Percentiles rank a stretch among this genome's conserved stretches.
These are phyloP conservation scores for Ceratocystis diversiconidia DNA, from an alignment of 2,329 filamentous ascomycete species.

Conservation along the genomic window DNA sequence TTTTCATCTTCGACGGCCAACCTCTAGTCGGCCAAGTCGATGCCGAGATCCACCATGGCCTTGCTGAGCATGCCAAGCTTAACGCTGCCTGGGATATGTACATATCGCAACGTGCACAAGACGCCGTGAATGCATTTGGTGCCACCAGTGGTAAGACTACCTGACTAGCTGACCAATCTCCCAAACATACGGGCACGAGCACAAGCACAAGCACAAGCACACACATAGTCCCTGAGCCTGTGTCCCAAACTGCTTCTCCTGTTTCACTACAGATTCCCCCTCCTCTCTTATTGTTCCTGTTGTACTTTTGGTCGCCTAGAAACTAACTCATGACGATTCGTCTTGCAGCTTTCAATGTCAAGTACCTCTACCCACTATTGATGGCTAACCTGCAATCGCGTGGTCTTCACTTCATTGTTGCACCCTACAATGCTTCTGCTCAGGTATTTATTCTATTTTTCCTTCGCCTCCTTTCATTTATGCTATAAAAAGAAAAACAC, in stretches of 20 bases:
- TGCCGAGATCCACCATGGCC: constrained; percentile 47
- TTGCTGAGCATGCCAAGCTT: constrained; percentile 54
- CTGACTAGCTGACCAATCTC: not conserved
- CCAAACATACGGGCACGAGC: too few relatives aligned
- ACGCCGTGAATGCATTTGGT: constrained; percentile 77
- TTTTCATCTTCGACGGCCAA: constrained; percentile 88
- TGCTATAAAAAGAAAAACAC: not conserved
- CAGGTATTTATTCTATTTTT: constrained; percentile 43
- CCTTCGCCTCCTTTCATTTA: constrained; percentile 21
- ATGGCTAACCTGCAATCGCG: constrained; percentile 58
- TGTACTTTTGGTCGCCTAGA: not conserved
- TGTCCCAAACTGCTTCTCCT: not conserved
- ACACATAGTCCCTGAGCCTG: too few relatives aligned
- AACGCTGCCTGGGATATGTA: constrained; percentile 79
- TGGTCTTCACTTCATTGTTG: constrained; percentile 61
- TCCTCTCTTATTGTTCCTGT: not conserved
- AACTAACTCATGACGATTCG: not conserved
- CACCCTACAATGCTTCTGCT: constrained; percentile 75
- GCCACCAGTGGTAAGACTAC: constrained; percentile 48
- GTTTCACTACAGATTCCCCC: not conserved
- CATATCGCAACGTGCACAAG: constrained; percentile 60
- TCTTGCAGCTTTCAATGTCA: constrained; percentile 51
- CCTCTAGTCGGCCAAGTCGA: constrained; percentile 64
- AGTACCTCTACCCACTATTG: constrained; percentile 62
- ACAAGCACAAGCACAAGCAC: too few relatives aligned